Base-by-base conservation (phyloP, 306 rosid species). In the Trifolium pratense region DNA sequence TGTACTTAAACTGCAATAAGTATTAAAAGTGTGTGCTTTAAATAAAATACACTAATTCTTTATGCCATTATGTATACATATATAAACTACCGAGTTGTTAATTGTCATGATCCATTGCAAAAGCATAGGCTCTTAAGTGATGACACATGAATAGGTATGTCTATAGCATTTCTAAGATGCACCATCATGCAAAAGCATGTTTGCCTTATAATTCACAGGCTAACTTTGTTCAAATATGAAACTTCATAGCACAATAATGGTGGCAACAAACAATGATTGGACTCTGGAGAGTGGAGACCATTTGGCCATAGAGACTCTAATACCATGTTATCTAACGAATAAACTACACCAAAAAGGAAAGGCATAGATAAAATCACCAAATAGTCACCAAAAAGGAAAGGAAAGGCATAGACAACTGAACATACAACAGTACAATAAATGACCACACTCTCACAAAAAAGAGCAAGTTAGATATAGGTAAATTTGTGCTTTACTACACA, bases 401-500 rank as follows among this genome's bases (percentile, higher is more conserved):
- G n/a, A n/a, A n/a, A n/a, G n/a, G n/a, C n/a, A n/a, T n/a, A 73
- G 71, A 36, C n/a, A 74, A 62, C 18, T 4, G 23, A 67, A 21
- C 32, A 66, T 52, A 9, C 6, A 48, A 66, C 23, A 49, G 48
- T 21, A 56, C 29, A 56, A 66, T 49, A 56, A 49, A 20, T 18
- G 57, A 61, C 65, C 74, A 56, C 34, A 49, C 12, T 15, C 51
- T 36, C 62, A 34, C 9, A 49, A 66, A 73, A 76, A 57, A 45
- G 7, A 71, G 5, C 20, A 48, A 40, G 21, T 45, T 51, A 65
- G 9, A 17, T 29, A 68, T 32, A 69, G 32, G 56, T 39, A 25
- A 66, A 40, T 46, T 18, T 45, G 32, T 71, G 68, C 26, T 73
- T 56, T 18, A n/a, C 40, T 12, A 79, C 92, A 66, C 74, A 95